phyloP scores from a whole-genome alignment of 139 green algal genomes.

The Volvox africanus region DNA sequence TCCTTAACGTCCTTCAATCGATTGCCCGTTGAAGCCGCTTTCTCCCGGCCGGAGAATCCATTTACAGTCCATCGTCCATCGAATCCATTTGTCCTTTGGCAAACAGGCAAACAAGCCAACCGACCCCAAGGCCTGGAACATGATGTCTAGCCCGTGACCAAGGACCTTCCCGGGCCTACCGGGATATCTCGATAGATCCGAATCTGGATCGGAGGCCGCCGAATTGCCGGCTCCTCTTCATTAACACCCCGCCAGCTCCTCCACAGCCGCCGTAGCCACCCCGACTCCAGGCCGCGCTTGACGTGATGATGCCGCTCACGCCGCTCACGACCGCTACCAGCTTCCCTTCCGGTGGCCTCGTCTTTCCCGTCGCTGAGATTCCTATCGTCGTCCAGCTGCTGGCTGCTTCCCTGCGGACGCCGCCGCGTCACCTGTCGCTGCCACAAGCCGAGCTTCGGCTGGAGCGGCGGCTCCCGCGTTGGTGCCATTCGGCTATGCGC shows the following conservation, averaged over 20 bases:
- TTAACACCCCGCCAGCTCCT: not conserved
- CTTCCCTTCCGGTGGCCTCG: not conserved
- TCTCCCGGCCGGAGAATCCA: no score
- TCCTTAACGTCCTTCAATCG: no score
- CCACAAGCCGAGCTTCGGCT: not conserved
- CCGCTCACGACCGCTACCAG: not conserved
- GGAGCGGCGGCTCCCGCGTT: not conserved
- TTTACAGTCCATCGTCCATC: no score
- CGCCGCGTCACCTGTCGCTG: not conserved
- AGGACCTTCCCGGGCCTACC: not conserved
- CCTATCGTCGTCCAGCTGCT: not conserved
- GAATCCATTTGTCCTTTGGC: no score
- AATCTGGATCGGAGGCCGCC: constrained; percentile 44
- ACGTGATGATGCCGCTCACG: not conserved
- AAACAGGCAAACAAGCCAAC: no score
- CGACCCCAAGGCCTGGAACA: no score
- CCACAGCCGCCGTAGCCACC: constrained; percentile 24
- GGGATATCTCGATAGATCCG: constrained; percentile 57
- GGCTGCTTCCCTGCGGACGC: not conserved
- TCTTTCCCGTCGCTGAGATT: not conserved
- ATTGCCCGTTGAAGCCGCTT: no score
- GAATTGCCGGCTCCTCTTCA: not conserved
- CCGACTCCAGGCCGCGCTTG: not conserved
- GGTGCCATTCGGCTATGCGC: constrained; percentile 22
- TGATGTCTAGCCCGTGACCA: no score